Percentiles rank a stretch among this genome's conserved stretches.
These are phyloP conservation scores for Aeschynomene evenia DNA, from an alignment of 306 rosid species.

Conservation along the genomic window DNA sequence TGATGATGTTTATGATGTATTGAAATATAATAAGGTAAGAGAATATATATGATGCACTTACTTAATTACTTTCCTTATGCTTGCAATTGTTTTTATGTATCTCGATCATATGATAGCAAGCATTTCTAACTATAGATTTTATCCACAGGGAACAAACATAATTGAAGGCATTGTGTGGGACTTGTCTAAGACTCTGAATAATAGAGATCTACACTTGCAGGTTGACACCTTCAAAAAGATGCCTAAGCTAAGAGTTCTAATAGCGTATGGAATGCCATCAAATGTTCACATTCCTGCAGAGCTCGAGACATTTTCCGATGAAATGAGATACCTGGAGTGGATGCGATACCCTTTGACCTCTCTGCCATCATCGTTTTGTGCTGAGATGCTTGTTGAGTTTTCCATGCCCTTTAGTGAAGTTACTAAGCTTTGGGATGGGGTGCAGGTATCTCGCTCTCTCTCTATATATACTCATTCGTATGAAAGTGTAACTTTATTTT, in stretches of 20 bases:
- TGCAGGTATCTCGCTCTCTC: too few species aligned
- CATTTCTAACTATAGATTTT: background rate
- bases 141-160: background rate
- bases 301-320: background rate
- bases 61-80: background rate
- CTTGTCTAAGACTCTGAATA: background rate
- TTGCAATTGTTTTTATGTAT: background rate
- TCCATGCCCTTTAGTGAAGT: background rate
- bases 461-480: too few species aligned
- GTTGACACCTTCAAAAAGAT: background rate
- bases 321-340: background rate
- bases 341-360: background rate
- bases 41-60: background rate
- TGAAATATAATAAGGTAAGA: background rate
- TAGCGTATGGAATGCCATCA: background rate
- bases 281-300: background rate
- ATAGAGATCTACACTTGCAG: background rate
- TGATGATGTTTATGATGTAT: background rate
- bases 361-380: background rate
- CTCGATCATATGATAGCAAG: background rate
- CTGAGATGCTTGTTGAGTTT: constrained; percentile 5
- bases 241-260: background rate
- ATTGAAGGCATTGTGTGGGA: background rate
- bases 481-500: too few species aligned
- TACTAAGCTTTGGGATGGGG: background rate